Base-by-base conservation (phyloP, 2,329 filamentous ascomycete genomes). In the Aquanectria penicillioides region DNA sequence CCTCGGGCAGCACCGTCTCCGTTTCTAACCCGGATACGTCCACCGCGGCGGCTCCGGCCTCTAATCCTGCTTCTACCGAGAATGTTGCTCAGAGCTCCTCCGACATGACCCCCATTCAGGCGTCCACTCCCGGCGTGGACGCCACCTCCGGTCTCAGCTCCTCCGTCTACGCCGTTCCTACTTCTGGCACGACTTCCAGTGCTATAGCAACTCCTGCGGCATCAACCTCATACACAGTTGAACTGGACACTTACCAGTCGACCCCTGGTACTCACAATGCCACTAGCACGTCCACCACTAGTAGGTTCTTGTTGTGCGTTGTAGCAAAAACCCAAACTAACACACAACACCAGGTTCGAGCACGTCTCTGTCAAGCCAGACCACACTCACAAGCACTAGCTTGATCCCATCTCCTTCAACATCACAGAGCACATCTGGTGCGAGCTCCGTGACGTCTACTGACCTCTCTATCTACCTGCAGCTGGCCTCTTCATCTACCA, bases 1-100 rank as follows among this genome's bases (percentile, higher is more conserved):
- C 67, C 53, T 74, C 77, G 33, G 76, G 73, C 64, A 69, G 74
- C 50, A 78, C 78, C 54, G 65, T 76, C 61, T 68, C 70, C 57
- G 72, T 71, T 63, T 69, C 75, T 23, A 55, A 66, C 55, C 67
- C 66, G 34, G 69, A 67, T 23, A 58, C 57, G 44, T 50, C 61
- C 26, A 66, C 68, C 37, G 53, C 59, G 54, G 69, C 69, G 49
- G 66, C 50, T 56, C 63, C 64, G 54, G 66, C 62, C 37, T 59
- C 69, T 15, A 59, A 61, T 46, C 61, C 65, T 48, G 62, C 48
- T 33, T 61, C 64, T 23, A 70, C 64, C 52, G 62, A 65, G 51
- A 44, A 69, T 67, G 59, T 57, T 20, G 58, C 67, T 26, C 59
- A 64, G 43, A 44, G 65, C 43, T 55, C 63, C n/a, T 49, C 60